Percentiles rank a stretch among this genome's conserved stretches.
Conservation (phyloP, 2,329 filamentous ascomycete genomes). For the Cercospora sp. region DNA sequence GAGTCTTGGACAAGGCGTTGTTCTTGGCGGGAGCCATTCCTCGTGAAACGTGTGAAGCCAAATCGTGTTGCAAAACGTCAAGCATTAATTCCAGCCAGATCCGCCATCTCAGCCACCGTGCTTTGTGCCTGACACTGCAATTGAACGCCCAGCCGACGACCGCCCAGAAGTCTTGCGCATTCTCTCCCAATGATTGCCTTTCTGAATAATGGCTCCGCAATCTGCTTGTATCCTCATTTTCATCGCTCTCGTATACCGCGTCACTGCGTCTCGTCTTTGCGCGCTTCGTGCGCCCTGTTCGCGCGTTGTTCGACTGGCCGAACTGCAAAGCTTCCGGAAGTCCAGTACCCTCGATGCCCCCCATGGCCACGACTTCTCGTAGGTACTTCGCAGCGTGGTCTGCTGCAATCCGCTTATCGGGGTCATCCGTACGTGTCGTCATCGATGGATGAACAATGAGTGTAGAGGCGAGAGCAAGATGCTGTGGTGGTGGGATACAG, state of each 20-base stretch:
- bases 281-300: conserved; percentile 23
- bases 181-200: conserved; percentile 67
- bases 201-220: conserved; percentile 63
- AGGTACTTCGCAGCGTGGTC: conserved; percentile 70
- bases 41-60: conserved; percentile 54
- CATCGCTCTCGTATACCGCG: conserved; percentile 29
- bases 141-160: conserved; percentile 91
- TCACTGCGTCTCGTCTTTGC: conserved; percentile 19
- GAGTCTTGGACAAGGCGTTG: conserved; percentile 51
- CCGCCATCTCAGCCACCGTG: conserved; percentile 79
- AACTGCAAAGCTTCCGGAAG: conserved; percentile 75
- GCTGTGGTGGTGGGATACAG: conserved; percentile 67
- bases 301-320: conserved; percentile 27
- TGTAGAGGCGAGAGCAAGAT: conserved; percentile 76
- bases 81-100: conserved; percentile 78
- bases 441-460: conserved; percentile 78
- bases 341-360: conserved; percentile 69
- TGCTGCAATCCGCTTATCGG: conserved; percentile 63
- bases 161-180: conserved; percentile 86
- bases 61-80: conserved; percentile 72
- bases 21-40: conserved; percentile 22
- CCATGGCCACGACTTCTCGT: conserved; percentile 62
- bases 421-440: conserved; percentile 69
- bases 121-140: conserved; percentile 71
- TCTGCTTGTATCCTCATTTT: conserved; percentile 47